Base-by-base conservation (phyloP, 768 basidiomycete genomes). In the Asterophora lycoperdoides region DNA sequence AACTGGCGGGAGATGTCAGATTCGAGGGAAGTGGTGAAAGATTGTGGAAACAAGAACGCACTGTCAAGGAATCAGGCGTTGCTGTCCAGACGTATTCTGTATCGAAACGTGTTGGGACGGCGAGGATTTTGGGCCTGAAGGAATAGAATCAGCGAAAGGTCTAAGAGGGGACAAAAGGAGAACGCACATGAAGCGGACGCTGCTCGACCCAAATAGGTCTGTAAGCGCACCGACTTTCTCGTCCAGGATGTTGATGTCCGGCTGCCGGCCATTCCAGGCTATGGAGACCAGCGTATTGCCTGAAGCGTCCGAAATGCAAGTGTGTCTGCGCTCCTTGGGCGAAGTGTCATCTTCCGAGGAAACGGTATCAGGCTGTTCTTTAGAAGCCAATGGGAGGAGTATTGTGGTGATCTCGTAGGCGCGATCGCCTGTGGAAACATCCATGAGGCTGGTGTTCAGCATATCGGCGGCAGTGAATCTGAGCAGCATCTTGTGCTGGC, bases 41-140 rank as follows among this genome's bases (percentile, higher is more conserved):
- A 18, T 45, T 5, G 40, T 18, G 17, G 44, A 33, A 39, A 41
- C 34, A 42, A 35, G 15, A n/a, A 60, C 74, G 36, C 60, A 83
- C 80, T 17, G 69, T 73, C 8, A 83, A 65, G 19, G 76, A 75
- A 46, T 78, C 67, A 0, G 74, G 64, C n/a, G 77, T 78, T 10
- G 79, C 80, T 37, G 72, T 72, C 81, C 81, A 83, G 32, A 81
- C 67, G 51, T 73, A 79, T 55, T 81, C 76, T 2, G 79, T 73
- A 52, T 82, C 78, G 52, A 83, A 83, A n/a, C 81, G 76, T 7
- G 79, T 79, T 15, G 80, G 80, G 41, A 83, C 70, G 17, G 73
- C 72, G n/a, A 83, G 74, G 23, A 77, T 65, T 56, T 82, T 80
- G n/a, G 73, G 75, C 61, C 80, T 83, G 53, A 13, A 44, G 35